These are phyloP conservation scores for Blastomyces parvus DNA, from an alignment of 2,329 filamentous ascomycete genomes.

Conservation along the genomic window DNA sequence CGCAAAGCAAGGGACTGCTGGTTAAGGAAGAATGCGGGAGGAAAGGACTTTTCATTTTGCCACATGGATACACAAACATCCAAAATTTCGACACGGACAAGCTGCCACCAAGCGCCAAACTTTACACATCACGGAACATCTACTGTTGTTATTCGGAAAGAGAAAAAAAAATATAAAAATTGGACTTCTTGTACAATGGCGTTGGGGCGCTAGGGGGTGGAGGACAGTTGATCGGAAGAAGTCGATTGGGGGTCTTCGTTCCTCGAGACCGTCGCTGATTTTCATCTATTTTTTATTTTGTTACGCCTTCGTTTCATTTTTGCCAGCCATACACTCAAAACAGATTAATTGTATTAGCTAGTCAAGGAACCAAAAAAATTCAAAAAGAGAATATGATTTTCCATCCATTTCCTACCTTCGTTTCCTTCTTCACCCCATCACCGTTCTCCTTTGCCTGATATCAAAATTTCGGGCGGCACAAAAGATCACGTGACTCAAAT, in stretches of 20 bases:
- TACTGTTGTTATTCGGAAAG: slow-evolving; percentile 8
- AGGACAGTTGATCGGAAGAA: slow-evolving; percentile 21
- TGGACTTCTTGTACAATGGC: slow-evolving; percentile 30
- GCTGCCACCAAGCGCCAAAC: slow-evolving; percentile 13
- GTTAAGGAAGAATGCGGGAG: neutral
- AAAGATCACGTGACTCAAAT: neutral
- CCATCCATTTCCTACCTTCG: neutral
- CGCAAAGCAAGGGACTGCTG: neutral
- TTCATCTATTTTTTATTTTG: neutral
- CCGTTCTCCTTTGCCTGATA: neutral
- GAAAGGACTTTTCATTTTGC: neutral
- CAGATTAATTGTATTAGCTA: slow-evolving; percentile 14
- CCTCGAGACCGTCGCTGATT: slow-evolving; percentile 12
- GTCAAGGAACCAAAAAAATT: slow-evolving; percentile 15
- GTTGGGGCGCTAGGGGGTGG: slow-evolving; percentile 35
- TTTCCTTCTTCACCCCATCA: neutral
- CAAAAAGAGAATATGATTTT: slow-evolving; percentile 4
- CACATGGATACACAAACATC: slow-evolving; percentile 1
- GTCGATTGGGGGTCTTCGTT: neutral
- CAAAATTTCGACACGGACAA: neutral
- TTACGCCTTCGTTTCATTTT: neutral
- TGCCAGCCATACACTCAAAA: neutral
- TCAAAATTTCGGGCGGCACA: neutral
- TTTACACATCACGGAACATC: slow-evolving; percentile 7
- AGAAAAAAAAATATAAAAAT: slow-evolving; percentile 12